phyloP scores from a whole-genome alignment of 805 yeast genomes.

The Lachancea meyersii region DNA sequence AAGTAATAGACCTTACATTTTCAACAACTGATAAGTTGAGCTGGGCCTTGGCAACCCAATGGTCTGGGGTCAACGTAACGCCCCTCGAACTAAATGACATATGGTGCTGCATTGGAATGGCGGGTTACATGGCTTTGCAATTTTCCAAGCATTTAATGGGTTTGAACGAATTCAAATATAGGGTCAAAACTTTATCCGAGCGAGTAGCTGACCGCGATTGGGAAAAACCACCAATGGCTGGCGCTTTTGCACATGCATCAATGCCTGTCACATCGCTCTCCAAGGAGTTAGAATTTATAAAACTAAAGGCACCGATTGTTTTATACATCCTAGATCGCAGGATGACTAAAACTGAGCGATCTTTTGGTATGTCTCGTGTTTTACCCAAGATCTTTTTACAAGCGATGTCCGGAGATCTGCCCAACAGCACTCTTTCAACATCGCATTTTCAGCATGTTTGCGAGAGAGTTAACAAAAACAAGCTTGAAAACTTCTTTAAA shows the following conservation, averaged over 20 bases:
- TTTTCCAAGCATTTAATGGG: slow-evolving; percentile 73
- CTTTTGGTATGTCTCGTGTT: slow-evolving; percentile 86
- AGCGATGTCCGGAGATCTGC: slow-evolving; percentile 91
- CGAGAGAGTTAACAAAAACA: slow-evolving; percentile 86
- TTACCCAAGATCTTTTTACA: slow-evolving; percentile 86
- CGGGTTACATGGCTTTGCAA: slow-evolving; percentile 73
- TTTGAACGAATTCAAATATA: slow-evolving; percentile 68
- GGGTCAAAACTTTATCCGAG: slow-evolving; percentile 60
- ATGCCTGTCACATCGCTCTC: slow-evolving; percentile 27
- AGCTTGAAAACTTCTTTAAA: slow-evolving; percentile 73
- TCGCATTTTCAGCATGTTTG: slow-evolving; percentile 88
- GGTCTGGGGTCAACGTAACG: slow-evolving; percentile 88
- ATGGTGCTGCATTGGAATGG: slow-evolving; percentile 86
- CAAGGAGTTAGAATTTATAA: slow-evolving; percentile 58
- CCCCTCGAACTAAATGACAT: slow-evolving; percentile 73
- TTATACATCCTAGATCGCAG: slow-evolving; percentile 78
- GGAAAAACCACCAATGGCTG: slow-evolving; percentile 75
- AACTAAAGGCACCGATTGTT: slow-evolving; percentile 79
- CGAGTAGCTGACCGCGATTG: slow-evolving; percentile 66
- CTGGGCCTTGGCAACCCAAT: slow-evolving; percentile 73
- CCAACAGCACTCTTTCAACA: slow-evolving; percentile 70
- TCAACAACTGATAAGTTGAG: slow-evolving; percentile 61
- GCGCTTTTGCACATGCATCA: slow-evolving; percentile 40
- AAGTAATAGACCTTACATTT: slow-evolving; percentile 72
- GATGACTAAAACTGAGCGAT: slow-evolving; percentile 93